Conservation (phyloP, 2,329 filamentous ascomycete genomes). For the Colletotrichum horii region DNA sequence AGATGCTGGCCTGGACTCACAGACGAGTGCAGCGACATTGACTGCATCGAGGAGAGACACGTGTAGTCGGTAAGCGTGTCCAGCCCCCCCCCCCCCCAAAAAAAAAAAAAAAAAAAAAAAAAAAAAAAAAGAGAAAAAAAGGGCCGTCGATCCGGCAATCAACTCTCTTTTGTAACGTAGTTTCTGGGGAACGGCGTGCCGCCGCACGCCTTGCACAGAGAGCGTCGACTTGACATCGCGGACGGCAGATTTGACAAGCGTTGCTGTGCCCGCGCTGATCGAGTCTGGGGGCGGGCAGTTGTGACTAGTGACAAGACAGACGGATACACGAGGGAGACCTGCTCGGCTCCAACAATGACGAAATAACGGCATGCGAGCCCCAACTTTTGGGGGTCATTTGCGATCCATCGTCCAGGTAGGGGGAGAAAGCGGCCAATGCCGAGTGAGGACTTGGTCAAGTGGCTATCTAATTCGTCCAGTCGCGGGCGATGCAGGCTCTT, state of each 20-base stretch:
- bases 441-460: not conserved
- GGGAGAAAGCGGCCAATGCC: not conserved
- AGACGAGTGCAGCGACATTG: not conserved
- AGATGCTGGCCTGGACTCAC: not conserved
- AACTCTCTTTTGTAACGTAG: too few species aligned
- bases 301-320: not conserved
- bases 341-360: not conserved
- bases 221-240: not conserved
- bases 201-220: not conserved
- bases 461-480: not conserved
- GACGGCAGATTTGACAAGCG: too few species aligned
- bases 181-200: too few species aligned
- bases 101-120: too few species aligned
- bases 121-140: too few species aligned
- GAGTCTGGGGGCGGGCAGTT: not conserved
- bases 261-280: not conserved
- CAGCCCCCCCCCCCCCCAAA: too few species aligned
- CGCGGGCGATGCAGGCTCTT: not conserved
- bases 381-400: not conserved
- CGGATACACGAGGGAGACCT: not conserved
- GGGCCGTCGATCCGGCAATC: too few species aligned
- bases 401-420: not conserved
- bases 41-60: not conserved
- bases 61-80: conserved; percentile 3
- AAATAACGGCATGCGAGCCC: not conserved